A percentile compares a stretch with the other conserved stretches of the same genome.
phyloP scores from a whole-genome alignment of 2,329 filamentous ascomycete genomes.

The Boeremia exigua region DNA sequence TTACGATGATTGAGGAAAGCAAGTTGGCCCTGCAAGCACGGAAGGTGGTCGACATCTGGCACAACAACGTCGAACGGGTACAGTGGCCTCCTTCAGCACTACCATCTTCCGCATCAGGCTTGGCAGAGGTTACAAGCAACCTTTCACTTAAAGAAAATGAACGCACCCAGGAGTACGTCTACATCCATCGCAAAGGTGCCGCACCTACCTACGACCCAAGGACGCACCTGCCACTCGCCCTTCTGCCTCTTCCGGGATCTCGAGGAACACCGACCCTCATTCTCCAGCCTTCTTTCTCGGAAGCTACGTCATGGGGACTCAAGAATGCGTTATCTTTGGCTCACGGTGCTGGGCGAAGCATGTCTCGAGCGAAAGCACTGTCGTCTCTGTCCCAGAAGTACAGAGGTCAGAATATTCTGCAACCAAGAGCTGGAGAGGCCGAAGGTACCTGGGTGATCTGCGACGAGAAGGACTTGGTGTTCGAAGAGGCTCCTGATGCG shows the following conservation, averaged over 20 bases:
- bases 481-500: conserved; percentile 49
- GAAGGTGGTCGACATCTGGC: conserved; percentile 47
- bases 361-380: conserved; percentile 47
- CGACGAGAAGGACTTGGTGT: conserved; percentile 47
- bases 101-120: background rate
- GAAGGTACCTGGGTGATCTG: conserved; percentile 49
- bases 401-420: conserved; percentile 37
- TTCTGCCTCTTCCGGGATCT: conserved; percentile 48
- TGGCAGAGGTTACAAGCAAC: background rate
- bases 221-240: conserved; percentile 28
- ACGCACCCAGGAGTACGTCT: conserved; percentile 26
- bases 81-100: conserved; percentile 38
- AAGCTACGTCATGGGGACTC: conserved; percentile 33
- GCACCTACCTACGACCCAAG: conserved; percentile 38
- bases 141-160: conserved; percentile 1
- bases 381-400: conserved; percentile 42
- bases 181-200: conserved; percentile 50
- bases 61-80: conserved; percentile 46
- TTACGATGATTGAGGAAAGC: conserved; percentile 16
- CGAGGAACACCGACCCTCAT: conserved; percentile 49
- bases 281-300: conserved; percentile 41
- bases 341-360: conserved; percentile 47
- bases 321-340: conserved; percentile 47
- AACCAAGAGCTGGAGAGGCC: conserved; percentile 24
- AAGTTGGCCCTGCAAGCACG: conserved; percentile 31